Evolutionary conservation across 306 rosid genomes (phyloP).

Genomic region (Vicia faba): DNA sequence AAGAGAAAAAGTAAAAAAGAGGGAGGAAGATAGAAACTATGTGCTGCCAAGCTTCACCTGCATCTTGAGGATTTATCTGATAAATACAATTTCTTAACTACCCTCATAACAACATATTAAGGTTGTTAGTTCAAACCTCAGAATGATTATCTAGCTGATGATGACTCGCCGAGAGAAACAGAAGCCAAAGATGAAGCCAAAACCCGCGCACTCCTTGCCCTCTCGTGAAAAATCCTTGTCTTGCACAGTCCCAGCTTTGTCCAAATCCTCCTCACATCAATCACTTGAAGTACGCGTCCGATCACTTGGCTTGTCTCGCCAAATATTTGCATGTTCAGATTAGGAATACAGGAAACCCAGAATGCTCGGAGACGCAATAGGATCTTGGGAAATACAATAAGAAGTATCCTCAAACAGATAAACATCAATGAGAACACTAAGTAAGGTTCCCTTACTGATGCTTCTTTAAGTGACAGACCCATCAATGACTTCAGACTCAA

Average conservation of each 20-base stretch:
- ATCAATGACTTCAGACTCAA: slow-evolving; percentile 36
- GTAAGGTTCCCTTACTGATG: slow-evolving; percentile 56
- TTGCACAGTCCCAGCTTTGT: slow-evolving; percentile 66
- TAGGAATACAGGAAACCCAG: slow-evolving; percentile 59
- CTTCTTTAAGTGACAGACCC: slow-evolving; percentile 46
- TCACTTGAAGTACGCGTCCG: slow-evolving; percentile 62
- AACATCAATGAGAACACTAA: slow-evolving; percentile 57
- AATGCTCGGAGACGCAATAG: slow-evolving; percentile 50
- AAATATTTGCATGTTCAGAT: slow-evolving; percentile 70
- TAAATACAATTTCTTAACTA: slow-evolving; percentile 40
- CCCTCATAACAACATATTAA: slow-evolving; percentile 40
- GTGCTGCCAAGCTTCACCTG: slow-evolving; percentile 42
- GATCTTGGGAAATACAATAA: slow-evolving; percentile 48
- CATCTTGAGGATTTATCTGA: slow-evolving; percentile 39
- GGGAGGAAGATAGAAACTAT: slow-evolving; percentile 27
- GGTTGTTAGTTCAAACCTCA: slow-evolving; percentile 44
- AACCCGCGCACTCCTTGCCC: slow-evolving; percentile 67
- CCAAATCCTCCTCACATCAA: slow-evolving; percentile 78
- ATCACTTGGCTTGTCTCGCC: slow-evolving; percentile 74
- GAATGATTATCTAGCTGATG: slow-evolving; percentile 48
- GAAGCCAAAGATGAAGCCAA: slow-evolving; percentile 86
- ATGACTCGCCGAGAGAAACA: slow-evolving; percentile 70
- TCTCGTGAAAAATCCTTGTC: slow-evolving; percentile 60
- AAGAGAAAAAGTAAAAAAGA: slow-evolving; percentile 7
- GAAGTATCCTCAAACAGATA: slow-evolving; percentile 57